These are phyloP conservation scores for Fusarium graminum DNA, from an alignment of 2,329 filamentous ascomycete species.

Conservation along the genomic window DNA sequence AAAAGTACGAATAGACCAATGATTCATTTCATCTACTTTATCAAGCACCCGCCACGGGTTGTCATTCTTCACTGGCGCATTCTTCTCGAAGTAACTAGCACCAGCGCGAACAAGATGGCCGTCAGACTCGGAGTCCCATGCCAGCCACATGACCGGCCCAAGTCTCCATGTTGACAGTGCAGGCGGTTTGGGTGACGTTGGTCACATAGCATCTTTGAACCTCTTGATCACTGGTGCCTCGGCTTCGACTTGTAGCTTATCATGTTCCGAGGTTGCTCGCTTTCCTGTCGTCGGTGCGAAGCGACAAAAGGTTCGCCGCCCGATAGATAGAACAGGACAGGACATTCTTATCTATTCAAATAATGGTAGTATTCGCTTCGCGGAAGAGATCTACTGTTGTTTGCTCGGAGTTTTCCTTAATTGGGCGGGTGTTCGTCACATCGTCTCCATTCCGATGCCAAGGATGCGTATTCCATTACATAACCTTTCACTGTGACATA, in stretches of 20 bases:
- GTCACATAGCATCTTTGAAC: background rate
- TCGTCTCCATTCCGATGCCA: conserved; percentile 26
- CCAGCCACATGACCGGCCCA: conserved; percentile 10
- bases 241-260: background rate
- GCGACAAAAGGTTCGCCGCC: too few relatives aligned
- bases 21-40: background rate
- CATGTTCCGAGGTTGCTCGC: background rate
- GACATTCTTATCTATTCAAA: background rate
- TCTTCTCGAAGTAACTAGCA: background rate
- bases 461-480: conserved; percentile 20
- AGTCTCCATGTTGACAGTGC: background rate
- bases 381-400: conserved; percentile 37
- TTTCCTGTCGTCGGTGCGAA: too few relatives aligned
- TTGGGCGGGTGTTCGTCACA: background rate
- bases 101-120: conserved; percentile 4
- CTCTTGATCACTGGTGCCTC: background rate
- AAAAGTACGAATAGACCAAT: background rate
- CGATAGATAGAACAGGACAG: too few relatives aligned
- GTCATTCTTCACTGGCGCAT: too few relatives aligned
- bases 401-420: conserved; percentile 23
- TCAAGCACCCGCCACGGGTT: background rate
- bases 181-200: background rate
- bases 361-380: conserved; percentile 12
- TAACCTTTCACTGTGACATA: background rate
- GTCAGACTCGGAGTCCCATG: conserved; percentile 8